These are phyloP conservation scores for Fragosphaeria purpurea DNA, from an alignment of 2,329 filamentous ascomycete species.

Conservation along the genomic window DNA sequence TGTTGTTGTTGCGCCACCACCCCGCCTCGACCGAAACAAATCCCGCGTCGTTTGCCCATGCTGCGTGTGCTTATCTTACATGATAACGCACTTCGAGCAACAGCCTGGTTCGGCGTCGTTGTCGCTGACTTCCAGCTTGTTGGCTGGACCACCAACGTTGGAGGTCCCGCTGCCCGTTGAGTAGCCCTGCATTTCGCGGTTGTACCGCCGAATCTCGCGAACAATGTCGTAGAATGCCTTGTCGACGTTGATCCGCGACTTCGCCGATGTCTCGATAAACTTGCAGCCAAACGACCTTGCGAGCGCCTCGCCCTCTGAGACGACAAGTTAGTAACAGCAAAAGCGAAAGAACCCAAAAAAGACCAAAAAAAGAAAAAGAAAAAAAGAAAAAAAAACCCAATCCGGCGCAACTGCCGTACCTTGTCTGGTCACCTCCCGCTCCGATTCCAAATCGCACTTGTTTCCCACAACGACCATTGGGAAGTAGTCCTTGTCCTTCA, in stretches of 20 bases:
- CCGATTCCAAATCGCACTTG: conserved; percentile 95
- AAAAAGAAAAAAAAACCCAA: not conserved
- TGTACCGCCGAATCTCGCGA: conserved; percentile 93
- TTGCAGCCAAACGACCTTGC: conserved; percentile 88
- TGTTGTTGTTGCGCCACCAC: too few species aligned
- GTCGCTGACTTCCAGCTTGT: conserved; percentile 73
- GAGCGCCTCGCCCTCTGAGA: conserved; percentile 75
- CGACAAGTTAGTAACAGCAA: not conserved
- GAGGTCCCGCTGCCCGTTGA: conserved; percentile 58
- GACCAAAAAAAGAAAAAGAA: not conserved
- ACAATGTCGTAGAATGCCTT: conserved; percentile 98
- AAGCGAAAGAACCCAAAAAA: too few species aligned
- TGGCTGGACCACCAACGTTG: conserved; percentile 49
- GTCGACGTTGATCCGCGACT: conserved; percentile 96
- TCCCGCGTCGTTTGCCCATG: not conserved
- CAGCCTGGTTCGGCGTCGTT: conserved; percentile 62
- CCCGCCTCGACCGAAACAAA: too few species aligned
- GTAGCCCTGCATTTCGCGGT: conserved; percentile 94
- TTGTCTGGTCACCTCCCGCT: conserved; percentile 85
- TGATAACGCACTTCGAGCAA: conserved; percentile 43
- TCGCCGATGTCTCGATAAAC: conserved; percentile 98
- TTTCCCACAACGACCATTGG: conserved; percentile 98
- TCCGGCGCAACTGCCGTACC: conserved; percentile 45
- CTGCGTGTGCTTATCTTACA: conserved; percentile 6
- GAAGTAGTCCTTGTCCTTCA: conserved; percentile 99